Conservation (phyloP, 2,329 filamentous ascomycete genomes). For the Thelonectria olida region DNA sequence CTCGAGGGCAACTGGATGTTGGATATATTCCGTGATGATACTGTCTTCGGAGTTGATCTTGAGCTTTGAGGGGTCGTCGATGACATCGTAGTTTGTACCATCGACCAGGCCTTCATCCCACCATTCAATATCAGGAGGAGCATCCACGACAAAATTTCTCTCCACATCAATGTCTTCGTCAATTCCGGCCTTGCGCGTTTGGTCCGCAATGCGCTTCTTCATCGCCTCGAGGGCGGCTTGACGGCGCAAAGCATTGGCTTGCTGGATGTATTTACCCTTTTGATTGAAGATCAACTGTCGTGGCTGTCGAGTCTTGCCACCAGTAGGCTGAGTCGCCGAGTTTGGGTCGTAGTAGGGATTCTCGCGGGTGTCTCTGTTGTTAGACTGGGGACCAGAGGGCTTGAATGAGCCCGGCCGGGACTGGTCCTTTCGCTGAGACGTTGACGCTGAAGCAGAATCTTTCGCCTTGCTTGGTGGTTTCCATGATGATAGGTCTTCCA, state of each 20-base stretch:
- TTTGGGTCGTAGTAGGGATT: slow-evolving; percentile 88
- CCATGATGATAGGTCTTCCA: slow-evolving; percentile 65
- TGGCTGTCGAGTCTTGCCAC: slow-evolving; percentile 71
- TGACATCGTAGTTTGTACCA: slow-evolving; percentile 76
- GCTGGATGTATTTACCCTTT: slow-evolving; percentile 96
- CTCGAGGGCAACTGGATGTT: slow-evolving; percentile 90
- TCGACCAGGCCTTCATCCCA: slow-evolving; percentile 92
- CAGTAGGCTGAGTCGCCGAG: slow-evolving; percentile 65
- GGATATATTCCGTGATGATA: slow-evolving; percentile 89
- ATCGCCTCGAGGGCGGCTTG: slow-evolving; percentile 92
- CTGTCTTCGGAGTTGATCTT: slow-evolving; percentile 83
- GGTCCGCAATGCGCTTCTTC: slow-evolving; percentile 91
- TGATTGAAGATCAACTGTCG: slow-evolving; percentile 89
- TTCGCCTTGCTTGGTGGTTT: slow-evolving; percentile 53
- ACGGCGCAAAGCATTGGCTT: slow-evolving; percentile 87
- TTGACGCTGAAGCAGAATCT: slow-evolving; percentile 33
- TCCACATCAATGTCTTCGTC: slow-evolving; percentile 91
- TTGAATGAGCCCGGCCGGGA: slow-evolving; percentile 31
- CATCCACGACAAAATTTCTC: slow-evolving; percentile 86
- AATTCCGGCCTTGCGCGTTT: slow-evolving; percentile 88
- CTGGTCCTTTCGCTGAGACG: slow-evolving; percentile 26
- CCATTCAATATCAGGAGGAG: slow-evolving; percentile 92
- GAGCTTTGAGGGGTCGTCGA: slow-evolving; percentile 71
- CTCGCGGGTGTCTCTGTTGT: slow-evolving; percentile 22
- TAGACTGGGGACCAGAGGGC: slow-evolving; percentile 22